Conservation (phyloP, 148 eudicot genomes). For the Rhododendron ovatum region DNA sequence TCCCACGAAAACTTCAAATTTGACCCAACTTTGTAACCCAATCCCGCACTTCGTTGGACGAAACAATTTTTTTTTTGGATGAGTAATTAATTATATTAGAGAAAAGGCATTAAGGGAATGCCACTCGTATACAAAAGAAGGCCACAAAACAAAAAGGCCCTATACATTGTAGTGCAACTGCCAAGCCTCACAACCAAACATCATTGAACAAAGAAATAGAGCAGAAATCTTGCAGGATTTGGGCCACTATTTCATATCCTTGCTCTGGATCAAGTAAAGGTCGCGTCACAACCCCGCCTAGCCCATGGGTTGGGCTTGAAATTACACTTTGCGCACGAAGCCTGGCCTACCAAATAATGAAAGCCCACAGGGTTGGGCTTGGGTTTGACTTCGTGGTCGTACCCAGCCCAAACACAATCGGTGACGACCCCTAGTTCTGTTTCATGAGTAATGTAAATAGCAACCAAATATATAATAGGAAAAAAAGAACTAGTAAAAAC, state of each 20-base stretch:
- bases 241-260: background rate
- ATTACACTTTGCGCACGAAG: background rate
- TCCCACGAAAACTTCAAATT: background rate
- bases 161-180: background rate
- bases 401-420: background rate
- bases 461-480: background rate
- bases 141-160: no score
- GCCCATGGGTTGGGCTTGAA: background rate
- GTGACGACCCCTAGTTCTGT: background rate
- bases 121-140: no score
- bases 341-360: background rate
- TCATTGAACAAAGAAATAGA: background rate
- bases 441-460: background rate
- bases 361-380: background rate
- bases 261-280: background rate
- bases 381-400: background rate
- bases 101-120: no score
- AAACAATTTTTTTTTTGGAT: background rate
- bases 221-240: background rate
- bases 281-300: background rate
- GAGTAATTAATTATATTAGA: no score
- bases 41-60: background rate
- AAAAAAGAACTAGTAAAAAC: background rate
- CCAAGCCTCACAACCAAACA: background rate
- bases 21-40: background rate